Evolutionary conservation across 2,329 filamentous ascomycete species (phyloP).

Genomic region (Fusarium caatingaense): DNA sequence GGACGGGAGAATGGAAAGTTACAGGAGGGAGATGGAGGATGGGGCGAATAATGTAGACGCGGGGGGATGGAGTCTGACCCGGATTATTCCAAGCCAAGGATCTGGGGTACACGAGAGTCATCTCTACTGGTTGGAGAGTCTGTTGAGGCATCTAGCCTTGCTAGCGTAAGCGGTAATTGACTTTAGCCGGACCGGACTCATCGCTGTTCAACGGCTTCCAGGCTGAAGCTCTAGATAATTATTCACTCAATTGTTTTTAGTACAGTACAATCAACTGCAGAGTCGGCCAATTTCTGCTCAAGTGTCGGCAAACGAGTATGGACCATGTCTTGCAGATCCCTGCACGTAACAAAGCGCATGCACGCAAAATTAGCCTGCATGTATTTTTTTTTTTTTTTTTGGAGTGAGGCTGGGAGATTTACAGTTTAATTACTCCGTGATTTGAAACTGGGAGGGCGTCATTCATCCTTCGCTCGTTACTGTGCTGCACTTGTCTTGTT

Average conservation of each 20-base stretch:
- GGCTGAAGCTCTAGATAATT: not conserved
- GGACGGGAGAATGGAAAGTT: not conserved
- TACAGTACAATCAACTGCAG: too few species aligned
- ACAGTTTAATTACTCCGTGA: conserved; percentile 4
- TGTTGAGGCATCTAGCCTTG: not conserved
- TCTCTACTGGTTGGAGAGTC: not conserved
- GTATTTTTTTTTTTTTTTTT: not conserved
- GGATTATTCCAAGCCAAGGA: not conserved
- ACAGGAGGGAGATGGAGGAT: not conserved
- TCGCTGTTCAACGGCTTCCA: not conserved
- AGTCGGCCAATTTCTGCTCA: not conserved
- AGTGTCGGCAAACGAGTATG: not conserved
- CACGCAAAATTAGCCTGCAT: not conserved
- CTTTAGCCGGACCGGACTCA: not conserved
- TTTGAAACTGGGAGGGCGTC: not conserved
- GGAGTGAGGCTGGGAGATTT: not conserved
- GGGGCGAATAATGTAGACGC: not conserved
- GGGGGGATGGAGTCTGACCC: conserved; percentile 1
- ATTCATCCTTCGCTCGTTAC: too few species aligned
- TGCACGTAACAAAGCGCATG: not conserved
- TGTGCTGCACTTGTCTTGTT: too few species aligned
- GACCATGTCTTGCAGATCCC: not conserved
- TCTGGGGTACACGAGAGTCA: not conserved
- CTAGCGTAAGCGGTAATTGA: conserved; percentile 1
- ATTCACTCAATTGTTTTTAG: not conserved